Base-by-base conservation (phyloP, 352 stramenopile genomes). In the Pythium phragmiticola region DNA sequence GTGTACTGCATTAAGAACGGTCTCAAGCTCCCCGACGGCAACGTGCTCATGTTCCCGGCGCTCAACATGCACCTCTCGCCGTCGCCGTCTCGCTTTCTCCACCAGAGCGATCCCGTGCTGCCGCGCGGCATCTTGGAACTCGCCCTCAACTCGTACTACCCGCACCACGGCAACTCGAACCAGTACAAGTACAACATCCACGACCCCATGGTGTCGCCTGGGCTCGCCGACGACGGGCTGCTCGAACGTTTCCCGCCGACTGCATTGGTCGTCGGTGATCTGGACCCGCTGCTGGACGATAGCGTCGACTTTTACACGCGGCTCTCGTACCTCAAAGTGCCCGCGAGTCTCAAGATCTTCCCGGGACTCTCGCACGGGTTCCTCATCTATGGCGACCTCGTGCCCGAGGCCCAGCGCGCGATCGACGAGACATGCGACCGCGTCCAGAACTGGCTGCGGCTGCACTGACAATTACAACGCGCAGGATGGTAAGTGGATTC, bases 281-380 rank as follows among this genome's bases (percentile, higher is more conserved):
- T 95, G 45, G 89, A 96, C 49, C 89, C 87, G 34, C 62, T 96
- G 39, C 68, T 96, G 52, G 89, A 96, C 57, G 89, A 96, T 63
- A 92, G 80, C 26, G 84, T 96, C n/a, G 89, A 96, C 65, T 96
- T 96, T 65, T 89, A 95, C 66, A 95, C 86, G 30, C 82, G 89
- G 1, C 70, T 96, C 8, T 84, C 82, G 39, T 84, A 89, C 56
- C 59, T 96, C 7, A 77, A 90, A 16, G 87, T 96, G 21, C 77
- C 82, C 5, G 83, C 80, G 42, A 84, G 66, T n/a, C 63, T 96
- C 46, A 95, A 94, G 62, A 93, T 96, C 46, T 93, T 90, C 63
- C 74, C 80, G 7, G 84, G 82, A 1, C 76, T 96, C 19, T 92
- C 87, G 28, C 88, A 96, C 48, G 88, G 88, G 48, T 96, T 95